phyloP scores from a whole-genome alignment of 768 basidiomycete genomes.

The Rhizopogon salebrosus region DNA sequence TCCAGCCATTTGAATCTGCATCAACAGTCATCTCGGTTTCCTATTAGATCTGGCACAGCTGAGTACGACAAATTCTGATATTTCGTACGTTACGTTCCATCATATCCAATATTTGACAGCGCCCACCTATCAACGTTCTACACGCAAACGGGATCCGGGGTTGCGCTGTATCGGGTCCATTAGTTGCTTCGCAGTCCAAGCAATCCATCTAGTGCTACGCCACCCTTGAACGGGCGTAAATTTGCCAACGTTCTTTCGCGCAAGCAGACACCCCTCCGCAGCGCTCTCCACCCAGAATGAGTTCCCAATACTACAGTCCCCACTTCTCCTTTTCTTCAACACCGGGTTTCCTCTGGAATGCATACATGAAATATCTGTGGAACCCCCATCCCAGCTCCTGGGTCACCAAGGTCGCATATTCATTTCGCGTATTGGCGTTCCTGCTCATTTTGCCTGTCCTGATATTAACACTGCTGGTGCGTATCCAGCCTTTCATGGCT shows the following conservation, averaged over 20 bases:
- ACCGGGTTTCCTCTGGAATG: constrained; percentile 47
- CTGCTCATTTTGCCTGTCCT: constrained; percentile 44
- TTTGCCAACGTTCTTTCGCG: constrained; percentile 14
- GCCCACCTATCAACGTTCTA: constrained; percentile 3
- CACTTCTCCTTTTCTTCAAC: constrained; percentile 22
- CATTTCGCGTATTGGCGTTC: constrained; percentile 59
- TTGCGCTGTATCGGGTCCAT: neutral
- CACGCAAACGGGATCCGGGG: neutral
- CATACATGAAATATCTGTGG: constrained; percentile 61
- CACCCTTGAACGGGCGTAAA: neutral
- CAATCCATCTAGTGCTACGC: neutral
- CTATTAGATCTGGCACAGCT: neutral
- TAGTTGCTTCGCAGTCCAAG: too few relatives aligned
- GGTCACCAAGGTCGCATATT: constrained; percentile 60
- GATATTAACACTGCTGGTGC: constrained; percentile 62
- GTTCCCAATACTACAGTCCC: constrained; percentile 7
- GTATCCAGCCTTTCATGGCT: constrained; percentile 21
- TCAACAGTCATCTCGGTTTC: neutral
- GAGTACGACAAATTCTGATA: neutral
- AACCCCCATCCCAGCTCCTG: constrained; percentile 59
- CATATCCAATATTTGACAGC: constrained; percentile 4
- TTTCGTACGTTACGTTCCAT: constrained; percentile 3
- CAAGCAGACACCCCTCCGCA: constrained; percentile 4
- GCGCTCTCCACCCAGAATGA: neutral
- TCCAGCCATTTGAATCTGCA: neutral